phyloP scores from a whole-genome alignment of 345 rosid species.

The Aquilaria yunnanensis region DNA sequence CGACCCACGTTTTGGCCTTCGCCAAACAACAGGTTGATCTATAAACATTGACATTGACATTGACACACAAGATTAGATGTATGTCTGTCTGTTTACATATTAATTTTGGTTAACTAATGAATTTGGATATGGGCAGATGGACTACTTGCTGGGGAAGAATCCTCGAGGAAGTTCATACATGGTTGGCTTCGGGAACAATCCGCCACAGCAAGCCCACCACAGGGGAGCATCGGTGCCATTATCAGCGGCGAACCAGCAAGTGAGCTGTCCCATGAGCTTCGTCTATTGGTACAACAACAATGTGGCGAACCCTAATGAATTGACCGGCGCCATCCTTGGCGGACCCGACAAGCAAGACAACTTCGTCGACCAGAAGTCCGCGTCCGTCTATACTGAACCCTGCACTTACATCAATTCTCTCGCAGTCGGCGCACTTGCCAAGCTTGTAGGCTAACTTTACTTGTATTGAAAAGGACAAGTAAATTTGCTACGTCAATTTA shows the following conservation, averaged over 20 bases:
- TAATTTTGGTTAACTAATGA: background rate
- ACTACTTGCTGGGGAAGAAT: conserved; percentile 73
- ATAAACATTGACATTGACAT: too few species aligned
- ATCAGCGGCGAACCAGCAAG: conserved; percentile 1
- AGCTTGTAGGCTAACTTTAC: conserved; percentile 36
- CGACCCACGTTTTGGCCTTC: conserved; percentile 41
- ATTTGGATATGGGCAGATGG: conserved; percentile 37
- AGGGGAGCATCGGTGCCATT: conserved; percentile 71
- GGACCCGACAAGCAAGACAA: conserved; percentile 77
- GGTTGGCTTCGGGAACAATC: conserved; percentile 81
- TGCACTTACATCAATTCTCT: conserved; percentile 82
- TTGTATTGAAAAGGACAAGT: too few species aligned
- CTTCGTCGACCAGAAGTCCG: conserved; percentile 59
- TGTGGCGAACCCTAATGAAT: conserved; percentile 62
- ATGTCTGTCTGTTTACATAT: background rate
- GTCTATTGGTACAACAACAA: conserved; percentile 33
- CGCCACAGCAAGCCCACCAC: conserved; percentile 82
- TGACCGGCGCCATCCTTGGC: conserved; percentile 82
- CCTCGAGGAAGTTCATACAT: conserved; percentile 79
- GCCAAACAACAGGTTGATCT: conserved; percentile 56
- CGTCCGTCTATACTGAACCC: conserved; percentile 68
- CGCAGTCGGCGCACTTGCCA: conserved; percentile 68
- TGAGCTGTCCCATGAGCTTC: conserved; percentile 67
- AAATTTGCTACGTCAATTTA: too few species aligned
- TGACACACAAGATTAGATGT: too few species aligned